Conservation (phyloP, 768 basidiomycete genomes). For the Boletus rex-veris region DNA sequence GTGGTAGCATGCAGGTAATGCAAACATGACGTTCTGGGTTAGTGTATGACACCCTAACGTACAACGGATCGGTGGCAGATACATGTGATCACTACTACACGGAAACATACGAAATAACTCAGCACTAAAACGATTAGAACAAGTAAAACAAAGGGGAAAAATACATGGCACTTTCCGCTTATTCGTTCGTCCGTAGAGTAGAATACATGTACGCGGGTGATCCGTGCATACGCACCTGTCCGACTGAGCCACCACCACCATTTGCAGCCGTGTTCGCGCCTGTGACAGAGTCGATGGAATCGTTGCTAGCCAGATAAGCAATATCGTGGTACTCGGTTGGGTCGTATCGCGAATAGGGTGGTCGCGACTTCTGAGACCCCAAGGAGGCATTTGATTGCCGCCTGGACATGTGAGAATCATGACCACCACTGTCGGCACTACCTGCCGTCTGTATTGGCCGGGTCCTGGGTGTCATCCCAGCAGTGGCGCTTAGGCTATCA, state of each 20-base stretch:
- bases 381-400: constrained; percentile 26
- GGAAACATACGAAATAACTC: constrained; percentile 8
- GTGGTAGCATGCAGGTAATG: too few species aligned
- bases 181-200: constrained; percentile 13
- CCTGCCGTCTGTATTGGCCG: constrained; percentile 13
- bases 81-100: constrained; percentile 2
- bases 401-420: constrained; percentile 11
- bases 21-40: not conserved
- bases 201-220: constrained; percentile 23
- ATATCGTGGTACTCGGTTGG: constrained; percentile 27
- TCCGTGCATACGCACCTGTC: constrained; percentile 15
- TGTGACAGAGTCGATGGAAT: constrained; percentile 27
- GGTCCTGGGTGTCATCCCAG: constrained; percentile 26
- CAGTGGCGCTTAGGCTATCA: constrained; percentile 20
- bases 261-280: constrained; percentile 25
- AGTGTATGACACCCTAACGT: too few species aligned
- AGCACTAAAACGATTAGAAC: not conserved
- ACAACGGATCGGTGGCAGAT: too few species aligned
- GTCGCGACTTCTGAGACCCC: constrained; percentile 16
- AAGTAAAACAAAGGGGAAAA: not conserved
- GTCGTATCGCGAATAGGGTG: constrained; percentile 18
- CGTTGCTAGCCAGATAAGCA: constrained; percentile 23
- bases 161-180: not conserved
- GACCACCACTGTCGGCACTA: constrained; percentile 11
- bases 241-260: constrained; percentile 18